Conservation (phyloP, 148 eudicot species). For the Camellia japonica region DNA sequence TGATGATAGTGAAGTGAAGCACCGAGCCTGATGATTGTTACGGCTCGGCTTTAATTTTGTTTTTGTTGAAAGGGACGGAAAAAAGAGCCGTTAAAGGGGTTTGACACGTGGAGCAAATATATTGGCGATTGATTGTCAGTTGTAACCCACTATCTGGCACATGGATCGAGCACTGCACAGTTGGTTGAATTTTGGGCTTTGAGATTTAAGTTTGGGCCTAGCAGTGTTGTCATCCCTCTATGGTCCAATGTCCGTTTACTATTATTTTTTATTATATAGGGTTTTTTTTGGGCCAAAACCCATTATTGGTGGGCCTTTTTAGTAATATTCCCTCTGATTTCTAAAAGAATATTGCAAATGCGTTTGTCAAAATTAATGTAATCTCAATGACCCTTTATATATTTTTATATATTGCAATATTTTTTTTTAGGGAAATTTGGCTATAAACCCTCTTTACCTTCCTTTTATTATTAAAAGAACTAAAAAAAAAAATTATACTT, state of each 20-base stretch:
- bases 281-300: too few species aligned
- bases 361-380: too few species aligned
- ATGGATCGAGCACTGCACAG: not conserved
- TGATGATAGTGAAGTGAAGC: not conserved
- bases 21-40: not conserved
- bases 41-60: not conserved
- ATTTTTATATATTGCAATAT: too few species aligned
- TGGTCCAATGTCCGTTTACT: not conserved
- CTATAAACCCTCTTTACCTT: too few species aligned
- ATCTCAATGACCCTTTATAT: too few species aligned
- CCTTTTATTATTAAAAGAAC: too few species aligned
- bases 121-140: not conserved
- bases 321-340: too few species aligned
- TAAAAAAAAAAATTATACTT: too few species aligned
- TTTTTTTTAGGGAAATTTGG: too few species aligned
- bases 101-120: not conserved
- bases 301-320: too few species aligned
- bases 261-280: too few species aligned
- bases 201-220: not conserved
- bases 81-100: conserved; percentile 27
- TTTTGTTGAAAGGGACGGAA: not conserved
- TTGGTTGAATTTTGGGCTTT: not conserved
- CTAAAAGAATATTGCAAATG: too few species aligned
- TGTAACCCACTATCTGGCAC: not conserved
- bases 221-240: not conserved